phyloP scores from a whole-genome alignment of 2,329 filamentous ascomycete species.

The Juglanconis sp. region DNA sequence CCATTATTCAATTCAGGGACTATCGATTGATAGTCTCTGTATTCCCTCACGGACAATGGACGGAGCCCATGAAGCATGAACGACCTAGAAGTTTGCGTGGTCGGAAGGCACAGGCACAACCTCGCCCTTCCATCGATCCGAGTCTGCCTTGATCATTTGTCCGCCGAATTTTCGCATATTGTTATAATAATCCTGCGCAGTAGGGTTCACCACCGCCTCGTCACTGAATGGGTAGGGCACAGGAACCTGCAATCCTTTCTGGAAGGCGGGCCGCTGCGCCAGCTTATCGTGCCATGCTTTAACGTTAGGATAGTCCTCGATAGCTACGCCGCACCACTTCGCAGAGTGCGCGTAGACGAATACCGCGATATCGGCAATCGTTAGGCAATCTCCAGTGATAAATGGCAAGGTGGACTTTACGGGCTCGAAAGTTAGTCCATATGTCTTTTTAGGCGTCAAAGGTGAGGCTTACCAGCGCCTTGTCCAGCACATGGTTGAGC shows the following conservation, averaged over 20 bases:
- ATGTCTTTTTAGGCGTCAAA: not conserved
- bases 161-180: not conserved
- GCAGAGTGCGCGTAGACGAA: slow-evolving; percentile 23
- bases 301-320: slow-evolving; percentile 21
- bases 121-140: not conserved
- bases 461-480: slow-evolving; percentile 19
- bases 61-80: too few species aligned
- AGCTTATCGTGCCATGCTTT: slow-evolving; percentile 23
- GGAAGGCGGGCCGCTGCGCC: slow-evolving; percentile 19
- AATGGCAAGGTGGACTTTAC: slow-evolving; percentile 17
- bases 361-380: slow-evolving; percentile 23
- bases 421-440: not conserved
- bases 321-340: slow-evolving; percentile 22
- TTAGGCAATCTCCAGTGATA: slow-evolving; percentile 22
- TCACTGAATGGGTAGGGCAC: slow-evolving; percentile 17
- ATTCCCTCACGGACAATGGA: too few species aligned
- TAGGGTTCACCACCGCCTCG: not conserved
- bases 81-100: not conserved
- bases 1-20: too few species aligned
- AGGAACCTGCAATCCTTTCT: slow-evolving; percentile 21
- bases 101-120: not conserved
- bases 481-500: slow-evolving; percentile 21
- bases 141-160: not conserved
- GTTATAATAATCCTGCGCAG: not conserved
- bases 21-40: too few species aligned